phyloP scores from a whole-genome alignment of 306 rosid species.

The Vigna mungo region DNA sequence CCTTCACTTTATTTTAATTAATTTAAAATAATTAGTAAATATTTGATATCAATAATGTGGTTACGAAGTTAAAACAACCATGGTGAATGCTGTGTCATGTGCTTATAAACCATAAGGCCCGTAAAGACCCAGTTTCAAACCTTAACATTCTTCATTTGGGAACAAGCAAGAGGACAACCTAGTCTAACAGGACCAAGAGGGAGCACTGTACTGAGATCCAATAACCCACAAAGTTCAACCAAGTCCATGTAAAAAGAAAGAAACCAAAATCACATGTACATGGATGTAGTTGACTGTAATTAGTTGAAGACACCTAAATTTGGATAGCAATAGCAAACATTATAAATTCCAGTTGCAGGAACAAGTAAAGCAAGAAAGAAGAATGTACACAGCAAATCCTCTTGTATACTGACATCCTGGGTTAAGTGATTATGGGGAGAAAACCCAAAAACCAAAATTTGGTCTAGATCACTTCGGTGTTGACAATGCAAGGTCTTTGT shows the following conservation, averaged over 20 bases:
- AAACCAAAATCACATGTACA: background rate
- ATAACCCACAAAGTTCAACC: background rate
- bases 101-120: too few species aligned
- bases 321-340: background rate
- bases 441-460: constrained; percentile 24
- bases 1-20: too few species aligned
- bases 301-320: constrained; percentile 16
- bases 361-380: background rate
- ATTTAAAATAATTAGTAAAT: too few species aligned
- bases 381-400: constrained; percentile 8
- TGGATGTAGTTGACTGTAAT: background rate
- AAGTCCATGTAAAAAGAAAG: background rate
- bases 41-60: too few species aligned
- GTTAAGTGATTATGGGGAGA: constrained; percentile 17
- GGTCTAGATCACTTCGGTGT: constrained; percentile 1
- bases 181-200: too few species aligned
- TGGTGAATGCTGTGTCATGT: too few species aligned
- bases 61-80: too few species aligned
- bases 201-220: background rate
- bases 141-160: too few species aligned
- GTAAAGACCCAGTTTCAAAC: too few species aligned
- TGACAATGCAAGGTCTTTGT: constrained; percentile 25
- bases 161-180: too few species aligned
- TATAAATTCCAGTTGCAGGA: constrained; percentile 15
- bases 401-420: constrained; percentile 21